Evolutionary conservation across 2,329 filamentous ascomycete species (phyloP), one percentile per base, ranked within the genome.

Genomic region (Alternaria atra): DNA sequence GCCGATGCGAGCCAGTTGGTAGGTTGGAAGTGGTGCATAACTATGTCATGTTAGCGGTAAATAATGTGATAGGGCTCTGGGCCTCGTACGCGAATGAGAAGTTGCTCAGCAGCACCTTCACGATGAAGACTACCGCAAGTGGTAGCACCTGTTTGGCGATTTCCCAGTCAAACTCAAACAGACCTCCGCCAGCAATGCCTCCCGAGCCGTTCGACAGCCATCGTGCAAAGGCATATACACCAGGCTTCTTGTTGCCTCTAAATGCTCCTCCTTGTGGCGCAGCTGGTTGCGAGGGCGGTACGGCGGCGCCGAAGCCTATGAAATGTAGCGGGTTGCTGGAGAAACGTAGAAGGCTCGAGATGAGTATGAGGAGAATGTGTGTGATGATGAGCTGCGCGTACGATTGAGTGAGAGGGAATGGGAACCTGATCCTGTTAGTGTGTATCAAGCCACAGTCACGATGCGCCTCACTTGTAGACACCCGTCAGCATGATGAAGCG

Each of bases 61-160:
- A 39, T 13, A 23, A 12, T 8, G n/a, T 4, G 0, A 9, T 30
- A 9, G 10, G n/a, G 1, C 8, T 4, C 5, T 10, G 13, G n/a
- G 20, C 55, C 13, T 63, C 80, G 60, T 78, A 83, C 80, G 84
- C 83, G 63, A 85, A 86, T 4, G 84, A 84, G 55, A 85, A 79
- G 71, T 86, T 86, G 65, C 83, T 85, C 17, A 86, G 77, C 15
- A 84, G 74, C 30, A 85, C 78, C 65, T 84, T 85, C 29, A 80
- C 78, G 27, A 85, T 76, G 60, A 83, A 86, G 50, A 85, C 79
- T 12, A 84, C 71, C 1, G 84, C 82, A 8, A 84, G 71, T 12
- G 83, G 84, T 1, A 85, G 71, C 20, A 83, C 81, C 56, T 82
- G 80, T 60, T 80, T 81, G 1, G 80, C 83, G n/a, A 82, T 77